phyloP scores from a whole-genome alignment of 176 grass and related monocot genomes.

The Saccharum spontaneum region DNA sequence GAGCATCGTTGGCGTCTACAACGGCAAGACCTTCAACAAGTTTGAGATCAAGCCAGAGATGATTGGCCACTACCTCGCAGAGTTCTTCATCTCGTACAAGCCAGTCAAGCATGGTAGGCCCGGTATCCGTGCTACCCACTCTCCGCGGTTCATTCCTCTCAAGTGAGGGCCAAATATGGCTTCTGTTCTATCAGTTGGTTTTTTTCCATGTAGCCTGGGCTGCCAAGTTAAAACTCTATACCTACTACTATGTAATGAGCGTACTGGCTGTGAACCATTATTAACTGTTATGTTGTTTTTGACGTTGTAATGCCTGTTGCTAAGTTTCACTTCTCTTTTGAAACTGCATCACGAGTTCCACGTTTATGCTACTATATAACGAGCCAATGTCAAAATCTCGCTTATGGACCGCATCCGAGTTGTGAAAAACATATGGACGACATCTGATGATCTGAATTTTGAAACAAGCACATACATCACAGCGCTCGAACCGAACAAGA shows the following conservation, averaged over 20 bases:
- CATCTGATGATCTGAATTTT: not conserved
- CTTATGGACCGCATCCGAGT: no score
- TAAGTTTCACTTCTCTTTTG: not conserved
- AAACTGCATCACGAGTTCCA: not conserved
- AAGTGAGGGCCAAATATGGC: conserved; percentile 41
- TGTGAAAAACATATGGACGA: no score
- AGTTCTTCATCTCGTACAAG: conserved; percentile 80
- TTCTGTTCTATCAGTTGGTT: not conserved
- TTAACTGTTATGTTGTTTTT: not conserved
- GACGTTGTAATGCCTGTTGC: not conserved
- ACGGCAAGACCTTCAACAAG: conserved; percentile 67
- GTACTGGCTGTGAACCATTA: not conserved
- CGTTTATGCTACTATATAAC: no score
- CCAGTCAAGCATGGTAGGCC: conserved; percentile 46
- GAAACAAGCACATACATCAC: not conserved
- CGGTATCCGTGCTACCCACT: conserved; percentile 83
- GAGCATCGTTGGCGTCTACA: conserved; percentile 67
- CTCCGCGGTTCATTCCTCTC: conserved; percentile 76
- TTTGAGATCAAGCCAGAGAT: conserved; percentile 82
- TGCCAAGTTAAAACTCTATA: not conserved
- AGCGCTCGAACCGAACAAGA: not conserved
- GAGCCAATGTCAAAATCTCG: no score
- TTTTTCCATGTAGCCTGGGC: conserved; percentile 19
- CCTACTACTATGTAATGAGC: not conserved
- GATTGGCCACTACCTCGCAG: conserved; percentile 76